Conservation (phyloP, 1,139 yeast species). For the Geotrichum macrosporum region DNA sequence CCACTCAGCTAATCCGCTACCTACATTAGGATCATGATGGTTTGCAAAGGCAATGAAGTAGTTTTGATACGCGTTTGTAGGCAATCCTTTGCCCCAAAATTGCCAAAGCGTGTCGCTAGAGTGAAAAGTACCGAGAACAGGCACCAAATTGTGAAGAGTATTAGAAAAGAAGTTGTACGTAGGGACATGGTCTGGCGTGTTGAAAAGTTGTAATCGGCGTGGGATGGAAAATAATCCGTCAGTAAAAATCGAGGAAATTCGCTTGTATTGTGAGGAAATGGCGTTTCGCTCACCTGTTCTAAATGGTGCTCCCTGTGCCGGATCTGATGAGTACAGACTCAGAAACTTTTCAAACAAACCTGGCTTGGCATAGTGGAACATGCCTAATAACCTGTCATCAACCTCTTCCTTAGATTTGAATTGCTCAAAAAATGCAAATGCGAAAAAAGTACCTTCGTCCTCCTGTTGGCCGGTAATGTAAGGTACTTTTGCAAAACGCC, state of each 20-base stretch:
- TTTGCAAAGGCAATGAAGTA: slow-evolving; percentile 27
- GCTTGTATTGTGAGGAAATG: slow-evolving; percentile 23
- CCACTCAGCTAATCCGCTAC: slow-evolving; percentile 17
- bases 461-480: slow-evolving; percentile 26
- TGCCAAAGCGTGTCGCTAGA: slow-evolving; percentile 12
- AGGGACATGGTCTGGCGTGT: neutral
- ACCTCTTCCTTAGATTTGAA: slow-evolving; percentile 1
- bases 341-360: slow-evolving; percentile 10
- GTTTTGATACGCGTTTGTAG: slow-evolving; percentile 22
- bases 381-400: neutral
- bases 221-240: slow-evolving; percentile 27
- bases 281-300: slow-evolving; percentile 23
- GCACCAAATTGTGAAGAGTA: slow-evolving; percentile 18
- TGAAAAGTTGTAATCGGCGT: slow-evolving; percentile 20
- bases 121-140: slow-evolving; percentile 25
- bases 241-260: slow-evolving; percentile 25
- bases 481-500: slow-evolving; percentile 25
- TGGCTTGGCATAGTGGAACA: slow-evolving; percentile 10
- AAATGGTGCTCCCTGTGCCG: slow-evolving; percentile 27
- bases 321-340: slow-evolving; percentile 24
- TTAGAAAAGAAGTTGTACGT: slow-evolving; percentile 16
- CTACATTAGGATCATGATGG: slow-evolving; percentile 23
- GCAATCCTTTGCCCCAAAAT: slow-evolving; percentile 6
- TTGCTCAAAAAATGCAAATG: slow-evolving; percentile 10
- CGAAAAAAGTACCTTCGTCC: slow-evolving; percentile 29